A percentile compares a stretch with the other conserved stretches of the same genome.
These are phyloP conservation scores for Quercus variabilis DNA, from an alignment of 306 rosid genomes.

Conservation along the genomic window DNA sequence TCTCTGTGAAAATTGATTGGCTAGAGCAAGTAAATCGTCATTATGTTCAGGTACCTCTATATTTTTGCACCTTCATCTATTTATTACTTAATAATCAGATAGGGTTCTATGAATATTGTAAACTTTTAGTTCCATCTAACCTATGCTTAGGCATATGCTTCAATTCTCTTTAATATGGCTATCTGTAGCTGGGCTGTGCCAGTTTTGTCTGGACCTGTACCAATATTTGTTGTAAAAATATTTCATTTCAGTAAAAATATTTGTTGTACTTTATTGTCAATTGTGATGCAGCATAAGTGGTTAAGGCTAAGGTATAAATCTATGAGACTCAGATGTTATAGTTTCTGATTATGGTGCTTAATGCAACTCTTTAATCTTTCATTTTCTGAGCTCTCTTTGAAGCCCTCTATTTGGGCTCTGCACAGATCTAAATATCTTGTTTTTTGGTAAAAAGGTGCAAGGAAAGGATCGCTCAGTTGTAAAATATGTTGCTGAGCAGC, in stretches of 20 bases:
- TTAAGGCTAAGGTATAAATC: background rate
- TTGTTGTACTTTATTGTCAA: background rate
- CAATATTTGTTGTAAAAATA: too few species aligned
- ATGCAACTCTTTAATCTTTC: background rate
- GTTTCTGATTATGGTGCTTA: background rate
- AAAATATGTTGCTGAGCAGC: constrained; percentile 62
- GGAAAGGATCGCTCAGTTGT: constrained; percentile 84
- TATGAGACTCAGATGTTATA: background rate
- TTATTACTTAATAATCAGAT: constrained; percentile 11
- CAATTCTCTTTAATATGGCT: background rate
- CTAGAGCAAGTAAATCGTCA: constrained; percentile 85
- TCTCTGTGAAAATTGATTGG: constrained; percentile 92
- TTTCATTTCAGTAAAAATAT: background rate
- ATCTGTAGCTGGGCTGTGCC: background rate
- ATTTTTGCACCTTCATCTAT: background rate
- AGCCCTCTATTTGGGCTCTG: background rate
- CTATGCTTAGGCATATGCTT: constrained; percentile 14
- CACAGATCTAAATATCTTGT: background rate
- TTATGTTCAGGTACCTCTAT: constrained; percentile 75
- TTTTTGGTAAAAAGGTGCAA: constrained; percentile 64
- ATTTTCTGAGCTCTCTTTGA: background rate
- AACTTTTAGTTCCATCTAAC: background rate
- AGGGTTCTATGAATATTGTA: constrained; percentile 2
- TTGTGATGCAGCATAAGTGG: background rate
- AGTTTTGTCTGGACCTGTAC: background rate